These are phyloP conservation scores for Camellia oleifera DNA, from an alignment of 179 eudicot species.

Conservation along the genomic window DNA sequence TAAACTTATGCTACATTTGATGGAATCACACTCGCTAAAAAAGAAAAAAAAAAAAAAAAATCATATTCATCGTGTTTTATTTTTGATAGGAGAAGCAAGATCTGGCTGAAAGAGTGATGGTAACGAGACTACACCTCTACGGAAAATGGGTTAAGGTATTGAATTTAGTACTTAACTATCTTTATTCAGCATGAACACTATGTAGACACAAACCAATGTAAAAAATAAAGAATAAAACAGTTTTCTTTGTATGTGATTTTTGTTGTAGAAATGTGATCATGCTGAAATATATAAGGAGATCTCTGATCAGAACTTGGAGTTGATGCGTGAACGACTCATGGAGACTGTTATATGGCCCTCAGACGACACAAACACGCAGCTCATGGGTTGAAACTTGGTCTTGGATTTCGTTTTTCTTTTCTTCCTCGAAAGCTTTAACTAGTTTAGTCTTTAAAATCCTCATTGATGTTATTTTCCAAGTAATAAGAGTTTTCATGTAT, in stretches of 20 bases:
- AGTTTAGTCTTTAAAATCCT: neutral
- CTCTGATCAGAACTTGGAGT: conserved; percentile 82
- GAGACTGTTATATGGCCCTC: conserved; percentile 92
- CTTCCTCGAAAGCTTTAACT: neutral
- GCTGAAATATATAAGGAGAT: conserved; percentile 75
- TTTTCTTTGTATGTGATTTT: neutral
- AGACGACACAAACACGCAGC: conserved; percentile 68
- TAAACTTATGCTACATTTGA: neutral
- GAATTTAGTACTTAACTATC: neutral
- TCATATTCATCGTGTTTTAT: neutral
- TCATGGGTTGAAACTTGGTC: conserved; percentile 10
- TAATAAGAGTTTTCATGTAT: conserved; percentile 2
- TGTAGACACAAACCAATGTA: neutral
- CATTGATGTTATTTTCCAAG: conserved; percentile 11
- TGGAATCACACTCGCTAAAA: neutral
- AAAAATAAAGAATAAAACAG: neutral
- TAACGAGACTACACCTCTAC: conserved; percentile 88
- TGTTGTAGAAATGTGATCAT: conserved; percentile 78
- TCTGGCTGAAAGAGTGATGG: conserved; percentile 90
- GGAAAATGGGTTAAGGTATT: conserved; percentile 94
- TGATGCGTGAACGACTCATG: conserved; percentile 91
- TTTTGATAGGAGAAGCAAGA: conserved; percentile 68
- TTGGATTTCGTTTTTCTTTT: conserved; percentile 4
- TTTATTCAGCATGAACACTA: neutral
- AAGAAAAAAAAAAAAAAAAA: neutral